Evolutionary conservation across 169 alveolate species (phyloP).

Genomic region (Plasmodium adleri): DNA sequence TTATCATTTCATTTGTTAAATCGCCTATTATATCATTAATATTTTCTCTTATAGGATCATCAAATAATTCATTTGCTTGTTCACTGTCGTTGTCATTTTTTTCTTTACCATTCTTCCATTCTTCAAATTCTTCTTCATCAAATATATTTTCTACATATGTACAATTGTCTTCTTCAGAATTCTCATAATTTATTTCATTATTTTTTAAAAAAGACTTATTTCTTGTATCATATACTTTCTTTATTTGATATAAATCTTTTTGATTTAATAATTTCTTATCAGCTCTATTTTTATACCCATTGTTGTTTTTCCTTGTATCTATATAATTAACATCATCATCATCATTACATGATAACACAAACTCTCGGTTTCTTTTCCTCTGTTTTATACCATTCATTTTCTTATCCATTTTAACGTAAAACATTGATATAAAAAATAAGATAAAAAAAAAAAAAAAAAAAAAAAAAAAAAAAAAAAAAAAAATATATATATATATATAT

Average conservation of each 20-base stretch:
- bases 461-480: background rate
- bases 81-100: too few relatives aligned
- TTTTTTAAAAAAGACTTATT: slow-evolving; percentile 31
- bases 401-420: slow-evolving; percentile 34
- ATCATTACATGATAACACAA: slow-evolving; percentile 15
- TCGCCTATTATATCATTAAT: too few relatives aligned
- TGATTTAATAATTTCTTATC: slow-evolving; percentile 23
- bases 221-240: slow-evolving; percentile 28
- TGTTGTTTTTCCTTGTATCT: slow-evolving; percentile 25
- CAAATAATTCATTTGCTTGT: too few relatives aligned
- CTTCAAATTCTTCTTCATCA: slow-evolving; percentile 1
- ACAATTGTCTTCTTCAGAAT: slow-evolving; percentile 2
- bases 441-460: background rate
- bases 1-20: too few relatives aligned
- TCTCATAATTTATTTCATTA: background rate
- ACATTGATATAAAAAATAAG: background rate
- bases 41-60: too few relatives aligned
- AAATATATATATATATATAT: background rate
- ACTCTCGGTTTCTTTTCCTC: slow-evolving; percentile 29
- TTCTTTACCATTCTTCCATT: background rate
- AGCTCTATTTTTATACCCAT: background rate
- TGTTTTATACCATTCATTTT: slow-evolving; percentile 7
- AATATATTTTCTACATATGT: background rate
- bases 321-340: slow-evolving; percentile 24
- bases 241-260: slow-evolving; percentile 6